Base-by-base conservation (phyloP, 192 early-diverging fungal species). In the Dissophora ornata region DNA sequence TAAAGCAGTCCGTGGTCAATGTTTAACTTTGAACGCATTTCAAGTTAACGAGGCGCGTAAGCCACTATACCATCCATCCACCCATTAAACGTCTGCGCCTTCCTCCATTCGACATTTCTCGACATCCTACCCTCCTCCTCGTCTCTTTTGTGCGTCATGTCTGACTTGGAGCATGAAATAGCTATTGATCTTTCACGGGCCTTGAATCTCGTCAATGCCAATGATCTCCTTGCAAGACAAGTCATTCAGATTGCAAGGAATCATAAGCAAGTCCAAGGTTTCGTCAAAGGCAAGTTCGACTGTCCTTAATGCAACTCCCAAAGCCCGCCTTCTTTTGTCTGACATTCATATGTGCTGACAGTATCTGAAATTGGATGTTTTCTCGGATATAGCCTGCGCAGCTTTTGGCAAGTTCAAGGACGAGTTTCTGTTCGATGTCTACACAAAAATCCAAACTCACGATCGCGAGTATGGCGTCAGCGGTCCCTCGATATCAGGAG, bases 141-240 rank as follows among this genome's bases (percentile, higher is more conserved):
- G 4, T 13, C 3, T 41, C 29, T 26, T 18, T 6, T 13, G 13
- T 32, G 30, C 41, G 38, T 22, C 57, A 77, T 77, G 73, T 71
- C 64, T 25, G 57, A 57, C 38, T 73, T 87, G 53, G 69, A 73
- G 33, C 86, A 85, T 46, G 65, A 85, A 29, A 73, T 87, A 25
- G 86, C 86, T 8, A 82, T 85, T 22, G 80, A 87, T 47, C 61
- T 87, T 34, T 87, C 86, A 15, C 73, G 86, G n/a, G 82, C 82
- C 36, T 66, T 87, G n/a, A 85, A 87, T 41, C 66, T 84, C 8
- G 52, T 81, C 18, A 87, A 84, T 65, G 73, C 86, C 38, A 87
- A 87, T 42, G 83, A 87, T 55, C 58, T 84, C 12, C 64, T 87
- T n/a, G 86, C 86, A 15, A 71, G 80, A 46, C 63, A 73, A 61